Percentiles rank a stretch among this genome's conserved stretches.
Evolutionary conservation across 768 basidiomycete species (phyloP).

Genomic region (Chalciporus piperatus): DNA sequence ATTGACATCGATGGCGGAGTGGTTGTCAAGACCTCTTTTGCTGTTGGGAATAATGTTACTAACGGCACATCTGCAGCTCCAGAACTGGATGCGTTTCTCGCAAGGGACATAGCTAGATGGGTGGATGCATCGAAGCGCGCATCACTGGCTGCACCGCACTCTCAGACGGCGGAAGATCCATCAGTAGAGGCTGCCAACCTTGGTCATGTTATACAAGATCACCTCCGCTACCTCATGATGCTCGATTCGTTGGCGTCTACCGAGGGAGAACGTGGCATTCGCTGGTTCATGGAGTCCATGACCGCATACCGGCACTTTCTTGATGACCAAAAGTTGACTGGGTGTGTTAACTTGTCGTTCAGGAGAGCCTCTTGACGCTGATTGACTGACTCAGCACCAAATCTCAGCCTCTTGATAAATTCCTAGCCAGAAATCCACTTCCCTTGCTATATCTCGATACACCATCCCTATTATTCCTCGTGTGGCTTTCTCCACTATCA

Average conservation of each 20-base stretch:
- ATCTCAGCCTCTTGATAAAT: slow-evolving; percentile 60
- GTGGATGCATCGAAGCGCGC: slow-evolving; percentile 42
- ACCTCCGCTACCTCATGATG: slow-evolving; percentile 68
- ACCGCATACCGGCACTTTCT: slow-evolving; percentile 18
- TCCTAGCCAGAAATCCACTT: slow-evolving; percentile 51
- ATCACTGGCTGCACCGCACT: slow-evolving; percentile 13
- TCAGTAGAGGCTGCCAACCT: slow-evolving; percentile 47
- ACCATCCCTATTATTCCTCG: slow-evolving; percentile 70
- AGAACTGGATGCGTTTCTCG: slow-evolving; percentile 60
- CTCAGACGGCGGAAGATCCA: slow-evolving; percentile 46
- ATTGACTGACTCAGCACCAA: slow-evolving; percentile 34
- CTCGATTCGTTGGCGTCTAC: slow-evolving; percentile 62
- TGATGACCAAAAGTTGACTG: slow-evolving; percentile 14
- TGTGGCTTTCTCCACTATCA: slow-evolving; percentile 63
- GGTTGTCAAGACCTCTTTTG: slow-evolving; percentile 73
- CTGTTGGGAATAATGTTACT: slow-evolving; percentile 45
- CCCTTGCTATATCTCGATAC: slow-evolving; percentile 70
- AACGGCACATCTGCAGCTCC: slow-evolving; percentile 43
- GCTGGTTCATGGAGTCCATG: slow-evolving; percentile 65
- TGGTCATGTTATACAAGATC: slow-evolving; percentile 47
- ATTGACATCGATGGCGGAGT: slow-evolving; percentile 54
- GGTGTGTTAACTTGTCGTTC: slow-evolving; percentile 12
- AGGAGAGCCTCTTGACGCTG: not conserved
- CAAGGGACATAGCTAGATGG: slow-evolving; percentile 53
- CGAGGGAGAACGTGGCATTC: slow-evolving; percentile 57